These are phyloP conservation scores for Sphagnum fallax DNA, from an alignment of 228 moss, liverwort and hornwort species.

Conservation along the genomic window DNA sequence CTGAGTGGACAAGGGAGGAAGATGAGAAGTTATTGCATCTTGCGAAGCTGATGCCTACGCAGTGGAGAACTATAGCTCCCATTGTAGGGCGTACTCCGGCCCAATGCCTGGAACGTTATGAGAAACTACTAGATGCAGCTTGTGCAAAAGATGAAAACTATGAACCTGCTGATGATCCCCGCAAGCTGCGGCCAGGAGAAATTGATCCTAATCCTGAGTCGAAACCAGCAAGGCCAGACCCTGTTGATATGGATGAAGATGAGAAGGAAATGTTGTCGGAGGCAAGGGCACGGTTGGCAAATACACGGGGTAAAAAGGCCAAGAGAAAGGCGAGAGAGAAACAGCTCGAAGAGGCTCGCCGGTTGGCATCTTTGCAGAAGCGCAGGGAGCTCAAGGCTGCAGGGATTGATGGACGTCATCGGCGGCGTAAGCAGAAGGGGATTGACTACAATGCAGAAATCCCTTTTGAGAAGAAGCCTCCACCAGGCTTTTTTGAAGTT, in stretches of 20 bases:
- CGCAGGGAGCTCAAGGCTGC: slow-evolving; percentile 94
- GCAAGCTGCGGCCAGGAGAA: slow-evolving; percentile 91
- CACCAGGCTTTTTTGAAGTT: slow-evolving; percentile 79
- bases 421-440: slow-evolving; percentile 92
- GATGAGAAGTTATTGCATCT: slow-evolving; percentile 95
- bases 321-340: slow-evolving; percentile 94
- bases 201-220: slow-evolving; percentile 96
- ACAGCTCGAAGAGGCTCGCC: slow-evolving; percentile 86
- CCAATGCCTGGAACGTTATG: slow-evolving; percentile 90
- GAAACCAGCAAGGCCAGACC: slow-evolving; percentile 91
- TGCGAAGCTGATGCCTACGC: slow-evolving; percentile 95
- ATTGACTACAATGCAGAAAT: slow-evolving; percentile 97
- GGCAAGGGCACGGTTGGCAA: slow-evolving; percentile 92
- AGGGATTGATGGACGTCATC: slow-evolving; percentile 84
- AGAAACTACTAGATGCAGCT: slow-evolving; percentile 90
- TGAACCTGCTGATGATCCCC: slow-evolving; percentile 93
- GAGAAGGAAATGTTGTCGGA: slow-evolving; percentile 98
- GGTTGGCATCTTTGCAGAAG: slow-evolving; percentile 90
- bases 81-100: slow-evolving; percentile 98
- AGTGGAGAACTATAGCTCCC: slow-evolving; percentile 96
- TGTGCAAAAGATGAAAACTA: slow-evolving; percentile 94
- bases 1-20: slow-evolving; percentile 97
- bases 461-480: slow-evolving; percentile 88
- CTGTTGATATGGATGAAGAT: slow-evolving; percentile 98
- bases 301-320: slow-evolving; percentile 92